Evolutionary conservation across 2,329 filamentous ascomycete species (phyloP).

Genomic region (Penicillium thymicola): DNA sequence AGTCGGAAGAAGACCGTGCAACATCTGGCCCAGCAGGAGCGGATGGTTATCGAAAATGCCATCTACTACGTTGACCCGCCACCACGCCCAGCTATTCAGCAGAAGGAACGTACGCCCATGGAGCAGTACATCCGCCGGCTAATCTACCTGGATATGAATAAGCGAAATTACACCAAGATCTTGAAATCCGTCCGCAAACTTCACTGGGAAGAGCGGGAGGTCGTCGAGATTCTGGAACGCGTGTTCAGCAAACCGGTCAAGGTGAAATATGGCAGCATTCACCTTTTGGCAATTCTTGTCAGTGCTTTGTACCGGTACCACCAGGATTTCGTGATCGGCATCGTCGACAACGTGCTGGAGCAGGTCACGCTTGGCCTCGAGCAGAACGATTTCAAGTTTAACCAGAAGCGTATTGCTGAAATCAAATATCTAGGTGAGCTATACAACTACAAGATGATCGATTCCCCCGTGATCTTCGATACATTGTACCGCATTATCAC

Average conservation of each 20-base stretch:
- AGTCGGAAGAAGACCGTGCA: constrained; percentile 95
- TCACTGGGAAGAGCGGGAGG: constrained; percentile 94
- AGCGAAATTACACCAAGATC: constrained; percentile 88
- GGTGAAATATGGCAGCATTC: constrained; percentile 96
- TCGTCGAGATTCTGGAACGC: constrained; percentile 76
- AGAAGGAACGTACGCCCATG: constrained; percentile 91
- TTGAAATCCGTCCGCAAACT: constrained; percentile 91
- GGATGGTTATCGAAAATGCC: constrained; percentile 97
- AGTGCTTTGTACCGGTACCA: constrained; percentile 90
- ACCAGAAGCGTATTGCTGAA: constrained; percentile 89
- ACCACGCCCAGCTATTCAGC: constrained; percentile 86
- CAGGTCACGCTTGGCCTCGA: constrained; percentile 84
- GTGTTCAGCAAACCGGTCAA: constrained; percentile 95
- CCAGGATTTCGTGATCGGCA: constrained; percentile 81
- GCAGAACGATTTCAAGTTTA: constrained; percentile 95
- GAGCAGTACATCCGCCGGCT: constrained; percentile 91
- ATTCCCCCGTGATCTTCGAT: constrained; percentile 93
- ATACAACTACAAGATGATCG: constrained; percentile 96
- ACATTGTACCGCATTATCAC: constrained; percentile 91
- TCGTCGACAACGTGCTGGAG: constrained; percentile 89
- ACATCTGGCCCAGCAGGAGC: constrained; percentile 90
- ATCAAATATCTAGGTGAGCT: constrained; percentile 95
- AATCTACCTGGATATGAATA: constrained; percentile 89
- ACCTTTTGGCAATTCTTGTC: constrained; percentile 84
- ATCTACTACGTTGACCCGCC: constrained; percentile 98